Evolutionary conservation across 2,329 filamentous ascomycete species (phyloP).

Genomic region (Penicillium sp.): DNA sequence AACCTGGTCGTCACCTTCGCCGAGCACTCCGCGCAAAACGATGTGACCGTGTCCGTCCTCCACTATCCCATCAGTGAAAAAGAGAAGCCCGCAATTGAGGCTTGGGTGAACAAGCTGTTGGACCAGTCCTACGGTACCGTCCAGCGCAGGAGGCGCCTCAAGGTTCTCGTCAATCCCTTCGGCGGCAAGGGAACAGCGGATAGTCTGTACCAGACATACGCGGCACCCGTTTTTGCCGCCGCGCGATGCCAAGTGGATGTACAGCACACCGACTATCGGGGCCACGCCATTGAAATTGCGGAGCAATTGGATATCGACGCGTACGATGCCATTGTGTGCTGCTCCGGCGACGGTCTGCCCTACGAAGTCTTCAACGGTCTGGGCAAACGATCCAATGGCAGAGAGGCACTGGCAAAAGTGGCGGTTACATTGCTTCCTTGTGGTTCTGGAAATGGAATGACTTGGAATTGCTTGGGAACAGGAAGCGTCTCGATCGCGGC

Average conservation of each 20-base stretch:
- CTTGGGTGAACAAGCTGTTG: constrained; percentile 66
- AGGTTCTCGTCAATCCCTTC: constrained; percentile 87
- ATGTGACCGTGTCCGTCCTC: constrained; percentile 61
- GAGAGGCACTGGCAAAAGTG: constrained; percentile 69
- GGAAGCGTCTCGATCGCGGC: constrained; percentile 72
- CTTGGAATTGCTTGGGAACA: constrained; percentile 83
- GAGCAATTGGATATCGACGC: constrained; percentile 71
- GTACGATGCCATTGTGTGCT: constrained; percentile 83
- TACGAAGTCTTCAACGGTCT: constrained; percentile 96
- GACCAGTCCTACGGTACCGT: constrained; percentile 68
- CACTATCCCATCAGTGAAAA: constrained; percentile 60
- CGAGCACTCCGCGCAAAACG: constrained; percentile 56
- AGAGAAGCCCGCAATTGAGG: constrained; percentile 48
- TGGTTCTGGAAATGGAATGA: constrained; percentile 92
- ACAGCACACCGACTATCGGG: constrained; percentile 66
- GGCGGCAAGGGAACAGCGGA: constrained; percentile 77
- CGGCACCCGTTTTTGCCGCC: constrained; percentile 78
- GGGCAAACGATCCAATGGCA: constrained; percentile 71
- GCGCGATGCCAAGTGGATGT: constrained; percentile 75
- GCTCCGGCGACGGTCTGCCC: constrained; percentile 86
- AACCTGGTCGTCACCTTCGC: constrained; percentile 73
- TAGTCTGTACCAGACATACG: constrained; percentile 70
- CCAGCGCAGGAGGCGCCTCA: constrained; percentile 71
- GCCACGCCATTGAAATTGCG: constrained; percentile 76
- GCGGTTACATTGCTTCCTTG: constrained; percentile 87